These are phyloP conservation scores for Plectosphaerella sp. DNA, from an alignment of 2,329 filamentous ascomycete genomes.

Conservation along the genomic window DNA sequence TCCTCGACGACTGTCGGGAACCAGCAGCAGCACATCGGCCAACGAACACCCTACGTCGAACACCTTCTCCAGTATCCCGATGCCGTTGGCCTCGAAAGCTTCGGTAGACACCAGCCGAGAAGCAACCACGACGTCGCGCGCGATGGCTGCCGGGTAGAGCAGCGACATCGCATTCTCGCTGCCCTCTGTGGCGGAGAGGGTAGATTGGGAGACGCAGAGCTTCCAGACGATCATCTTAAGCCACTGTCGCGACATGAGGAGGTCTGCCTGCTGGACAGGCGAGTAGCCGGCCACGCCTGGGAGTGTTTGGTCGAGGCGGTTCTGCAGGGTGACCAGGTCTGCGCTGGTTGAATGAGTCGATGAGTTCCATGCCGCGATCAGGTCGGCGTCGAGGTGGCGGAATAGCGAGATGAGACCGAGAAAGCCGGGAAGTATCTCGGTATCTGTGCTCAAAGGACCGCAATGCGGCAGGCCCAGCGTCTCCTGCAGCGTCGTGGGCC, in stretches of 20 bases:
- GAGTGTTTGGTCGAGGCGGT: neutral
- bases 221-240: conserved; percentile 22
- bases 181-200: conserved; percentile 6
- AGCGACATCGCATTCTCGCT: conserved; percentile 19
- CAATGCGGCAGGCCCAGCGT: conserved; percentile 16
- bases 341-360: conserved; percentile 1
- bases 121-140: conserved; percentile 17
- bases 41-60: conserved; percentile 27
- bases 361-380: conserved; percentile 21
- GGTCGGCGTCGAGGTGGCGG: conserved; percentile 18
- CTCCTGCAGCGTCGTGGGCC: conserved; percentile 18
- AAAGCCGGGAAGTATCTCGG: conserved; percentile 22
- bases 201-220: conserved; percentile 16
- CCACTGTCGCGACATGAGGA: conserved; percentile 19
- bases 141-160: conserved; percentile 17
- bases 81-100: conserved; percentile 25
- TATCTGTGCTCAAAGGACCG: conserved; percentile 13
- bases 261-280: conserved; percentile 17
- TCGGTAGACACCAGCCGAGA: conserved; percentile 14
- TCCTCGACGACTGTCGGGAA: neutral
- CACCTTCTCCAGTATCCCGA: conserved; percentile 26
- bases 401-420: conserved; percentile 23
- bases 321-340: conserved; percentile 5
- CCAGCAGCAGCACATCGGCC: conserved; percentile 16
- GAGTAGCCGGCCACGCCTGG: conserved; percentile 9